Conservation (phyloP, 768 basidiomycete species). For the Termitomyces eurrhizus region DNA sequence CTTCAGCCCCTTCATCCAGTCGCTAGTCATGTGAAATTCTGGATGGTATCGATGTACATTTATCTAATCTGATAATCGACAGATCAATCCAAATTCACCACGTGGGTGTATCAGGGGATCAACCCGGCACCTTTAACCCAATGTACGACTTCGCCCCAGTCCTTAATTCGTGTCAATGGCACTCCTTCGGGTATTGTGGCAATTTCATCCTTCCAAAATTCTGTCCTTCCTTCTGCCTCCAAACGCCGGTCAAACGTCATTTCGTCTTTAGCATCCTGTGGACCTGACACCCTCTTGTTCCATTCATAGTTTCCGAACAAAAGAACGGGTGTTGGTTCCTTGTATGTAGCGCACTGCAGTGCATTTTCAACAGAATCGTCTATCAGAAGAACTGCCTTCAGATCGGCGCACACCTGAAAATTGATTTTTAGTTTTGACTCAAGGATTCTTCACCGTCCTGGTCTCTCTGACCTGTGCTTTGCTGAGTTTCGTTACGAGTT, state of each 20-base stretch:
- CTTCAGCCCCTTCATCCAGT: not conserved
- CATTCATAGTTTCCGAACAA: slow-evolving; percentile 77
- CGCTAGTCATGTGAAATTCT: slow-evolving; percentile 6
- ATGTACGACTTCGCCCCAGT: slow-evolving; percentile 58
- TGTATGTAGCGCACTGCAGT: slow-evolving; percentile 46
- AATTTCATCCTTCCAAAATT: slow-evolving; percentile 56
- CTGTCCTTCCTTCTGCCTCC: slow-evolving; percentile 40
- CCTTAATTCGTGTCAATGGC: slow-evolving; percentile 48
- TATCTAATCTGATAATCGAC: slow-evolving; percentile 14
- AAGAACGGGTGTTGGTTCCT: slow-evolving; percentile 53
- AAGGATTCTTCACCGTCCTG: not conserved
- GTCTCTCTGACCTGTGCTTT: slow-evolving; percentile 57
- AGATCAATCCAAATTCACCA: slow-evolving; percentile 5
- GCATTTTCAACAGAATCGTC: slow-evolving; percentile 85
- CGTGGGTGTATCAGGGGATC: slow-evolving; percentile 9
- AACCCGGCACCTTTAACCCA: slow-evolving; percentile 36
- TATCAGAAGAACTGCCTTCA: slow-evolving; percentile 64
- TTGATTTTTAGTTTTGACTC: not conserved
- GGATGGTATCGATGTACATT: not conserved
- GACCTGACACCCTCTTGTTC: slow-evolving; percentile 57
- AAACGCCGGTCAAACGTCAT: slow-evolving; percentile 51
- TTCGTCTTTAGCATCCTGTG: slow-evolving; percentile 42
- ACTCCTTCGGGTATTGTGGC: slow-evolving; percentile 46
- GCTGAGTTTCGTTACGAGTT: slow-evolving; percentile 52
- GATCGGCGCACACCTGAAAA: slow-evolving; percentile 56